Percentiles rank a stretch among this genome's conserved stretches.
Conservation (phyloP, 2,329 filamentous ascomycete genomes). For the Aspergillus sp. region DNA sequence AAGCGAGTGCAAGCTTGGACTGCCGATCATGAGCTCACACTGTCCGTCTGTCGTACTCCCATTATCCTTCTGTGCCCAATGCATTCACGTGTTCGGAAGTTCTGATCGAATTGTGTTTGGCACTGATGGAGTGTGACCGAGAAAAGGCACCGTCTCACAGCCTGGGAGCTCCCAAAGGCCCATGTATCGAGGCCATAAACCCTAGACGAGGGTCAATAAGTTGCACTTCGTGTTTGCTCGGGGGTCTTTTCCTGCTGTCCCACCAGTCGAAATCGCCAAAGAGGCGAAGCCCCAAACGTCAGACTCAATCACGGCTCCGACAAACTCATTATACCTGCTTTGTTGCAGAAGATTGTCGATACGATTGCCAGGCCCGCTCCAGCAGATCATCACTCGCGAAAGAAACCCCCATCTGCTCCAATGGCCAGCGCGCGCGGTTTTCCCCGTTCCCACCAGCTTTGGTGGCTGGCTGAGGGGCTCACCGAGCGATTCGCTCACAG, state of each 20-base stretch:
- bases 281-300: background rate
- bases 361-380: constrained; percentile 7
- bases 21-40: background rate
- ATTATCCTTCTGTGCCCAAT: background rate
- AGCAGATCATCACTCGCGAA: background rate
- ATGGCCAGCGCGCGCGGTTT: too few species aligned
- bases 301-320: background rate
- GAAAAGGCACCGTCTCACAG: background rate
- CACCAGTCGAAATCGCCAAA: background rate
- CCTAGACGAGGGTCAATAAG: background rate
- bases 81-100: background rate
- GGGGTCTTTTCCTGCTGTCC: background rate
- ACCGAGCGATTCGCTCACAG: background rate
- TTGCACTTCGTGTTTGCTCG: background rate
- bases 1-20: background rate
- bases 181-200: background rate
- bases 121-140: background rate
- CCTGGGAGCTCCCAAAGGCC: background rate
- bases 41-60: background rate
- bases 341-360: constrained; percentile 11
- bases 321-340: background rate
- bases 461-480: constrained; percentile 10
- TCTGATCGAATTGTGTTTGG: background rate
- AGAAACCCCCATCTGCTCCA: background rate
- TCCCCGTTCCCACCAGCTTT: background rate